These are phyloP conservation scores for Liriodendron chinense DNA, from an alignment of 164 flowering plant genomes.

Conservation along the genomic window DNA sequence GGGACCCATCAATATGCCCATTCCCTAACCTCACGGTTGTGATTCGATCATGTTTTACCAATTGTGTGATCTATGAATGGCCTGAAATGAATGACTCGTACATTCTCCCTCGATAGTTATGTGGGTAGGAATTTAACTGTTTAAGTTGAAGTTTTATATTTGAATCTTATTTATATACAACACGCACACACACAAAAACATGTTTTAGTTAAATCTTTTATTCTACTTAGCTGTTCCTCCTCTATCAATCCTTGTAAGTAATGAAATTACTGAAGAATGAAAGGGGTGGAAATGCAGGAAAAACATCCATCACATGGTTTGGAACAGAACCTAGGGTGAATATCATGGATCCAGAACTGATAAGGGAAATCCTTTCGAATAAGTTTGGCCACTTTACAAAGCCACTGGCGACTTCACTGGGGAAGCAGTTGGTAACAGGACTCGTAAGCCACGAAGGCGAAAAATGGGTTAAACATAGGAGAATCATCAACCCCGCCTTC, in stretches of 20 bases:
- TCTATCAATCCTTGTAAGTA: neutral
- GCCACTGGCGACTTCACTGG: neutral
- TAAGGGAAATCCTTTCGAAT: slow-evolving; percentile 14
- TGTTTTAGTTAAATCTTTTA: neutral
- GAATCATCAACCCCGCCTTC: slow-evolving; percentile 27
- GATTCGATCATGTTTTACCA: too few relatives aligned
- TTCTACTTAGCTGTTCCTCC: neutral
- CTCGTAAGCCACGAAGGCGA: slow-evolving; percentile 12
- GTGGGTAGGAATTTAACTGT: too few relatives aligned
- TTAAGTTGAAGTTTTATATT: too few relatives aligned
- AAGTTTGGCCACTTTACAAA: slow-evolving; percentile 12
- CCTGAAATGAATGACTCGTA: too few relatives aligned
- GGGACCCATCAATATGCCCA: too few relatives aligned
- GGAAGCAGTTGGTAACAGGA: slow-evolving; percentile 11
- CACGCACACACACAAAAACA: too few relatives aligned
- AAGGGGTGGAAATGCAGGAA: slow-evolving; percentile 8
- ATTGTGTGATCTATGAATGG: too few relatives aligned
- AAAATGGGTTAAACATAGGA: slow-evolving; percentile 28
- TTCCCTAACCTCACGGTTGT: too few relatives aligned
- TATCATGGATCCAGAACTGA: slow-evolving; percentile 17
- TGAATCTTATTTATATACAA: too few relatives aligned
- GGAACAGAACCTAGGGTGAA: slow-evolving; percentile 12
- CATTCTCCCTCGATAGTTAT: too few relatives aligned
- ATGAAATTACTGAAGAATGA: neutral
- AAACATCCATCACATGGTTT: slow-evolving; percentile 8